A percentile compares a stretch with the other conserved stretches of the same genome.
Evolutionary conservation across 2,329 filamentous ascomycete genomes (phyloP).

Genomic region (Diaporthe longicolla): DNA sequence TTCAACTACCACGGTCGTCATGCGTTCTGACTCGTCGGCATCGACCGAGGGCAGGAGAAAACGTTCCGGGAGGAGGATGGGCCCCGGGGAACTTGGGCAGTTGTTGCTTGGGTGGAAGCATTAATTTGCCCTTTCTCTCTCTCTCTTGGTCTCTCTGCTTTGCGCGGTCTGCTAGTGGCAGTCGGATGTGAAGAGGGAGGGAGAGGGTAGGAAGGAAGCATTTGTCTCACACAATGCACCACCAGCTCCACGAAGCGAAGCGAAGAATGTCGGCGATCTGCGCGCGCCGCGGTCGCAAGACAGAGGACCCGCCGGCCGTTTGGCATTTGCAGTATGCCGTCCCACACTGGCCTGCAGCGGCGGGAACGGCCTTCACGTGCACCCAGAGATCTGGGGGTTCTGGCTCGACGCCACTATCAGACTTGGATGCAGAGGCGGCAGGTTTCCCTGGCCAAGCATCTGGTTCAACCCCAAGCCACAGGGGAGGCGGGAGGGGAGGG

Average conservation of each 20-base stretch:
- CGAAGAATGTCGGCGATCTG: slow-evolving; percentile 29
- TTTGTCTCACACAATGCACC: slow-evolving; percentile 23
- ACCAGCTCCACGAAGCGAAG: slow-evolving; percentile 1
- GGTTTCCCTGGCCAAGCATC: neutral
- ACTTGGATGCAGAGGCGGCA: slow-evolving; percentile 8
- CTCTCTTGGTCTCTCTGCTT: neutral
- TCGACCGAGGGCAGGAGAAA: slow-evolving; percentile 9
- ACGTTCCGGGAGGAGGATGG: slow-evolving; percentile 15
- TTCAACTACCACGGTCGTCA: neutral
- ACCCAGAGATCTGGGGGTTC: slow-evolving; percentile 14
- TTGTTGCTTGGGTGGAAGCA: no score
- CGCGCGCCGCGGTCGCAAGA: neutral
- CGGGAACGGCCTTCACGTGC: slow-evolving; percentile 25
- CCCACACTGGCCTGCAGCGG: slow-evolving; percentile 11
- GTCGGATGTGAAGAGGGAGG: neutral
- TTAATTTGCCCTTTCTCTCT: no score
- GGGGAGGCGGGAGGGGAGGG: neutral
- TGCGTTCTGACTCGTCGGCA: slow-evolving; percentile 29
- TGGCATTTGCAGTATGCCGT: slow-evolving; percentile 29
- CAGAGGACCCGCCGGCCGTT: slow-evolving; percentile 4
- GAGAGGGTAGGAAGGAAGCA: neutral
- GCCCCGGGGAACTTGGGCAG: no score
- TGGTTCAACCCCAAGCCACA: neutral
- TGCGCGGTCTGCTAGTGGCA: slow-evolving; percentile 3
- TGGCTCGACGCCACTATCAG: slow-evolving; percentile 25